A percentile compares a stretch with the other conserved stretches of the same genome.
These are phyloP conservation scores for Biscogniauxia marginata DNA, from an alignment of 2,329 filamentous ascomycete genomes.

Conservation along the genomic window DNA sequence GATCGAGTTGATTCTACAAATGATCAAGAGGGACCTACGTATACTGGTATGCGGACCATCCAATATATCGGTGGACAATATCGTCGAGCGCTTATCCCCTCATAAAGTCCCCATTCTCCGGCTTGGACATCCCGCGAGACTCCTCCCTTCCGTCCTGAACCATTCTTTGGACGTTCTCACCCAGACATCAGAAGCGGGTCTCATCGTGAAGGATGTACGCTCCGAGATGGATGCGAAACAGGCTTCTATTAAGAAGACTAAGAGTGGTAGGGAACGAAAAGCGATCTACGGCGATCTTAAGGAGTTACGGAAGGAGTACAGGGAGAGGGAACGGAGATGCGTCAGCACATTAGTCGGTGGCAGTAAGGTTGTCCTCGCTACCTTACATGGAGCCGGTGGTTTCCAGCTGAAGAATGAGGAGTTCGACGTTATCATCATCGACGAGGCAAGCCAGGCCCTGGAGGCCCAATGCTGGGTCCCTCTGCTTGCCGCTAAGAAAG, in stretches of 20 bases:
- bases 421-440: slow-evolving; percentile 94
- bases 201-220: slow-evolving; percentile 85
- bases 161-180: slow-evolving; percentile 92
- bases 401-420: slow-evolving; percentile 74
- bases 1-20: slow-evolving; percentile 91
- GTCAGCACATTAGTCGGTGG: slow-evolving; percentile 71
- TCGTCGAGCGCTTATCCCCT: slow-evolving; percentile 84
- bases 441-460: slow-evolving; percentile 92
- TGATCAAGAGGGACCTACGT: slow-evolving; percentile 70
- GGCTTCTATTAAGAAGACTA: slow-evolving; percentile 82
- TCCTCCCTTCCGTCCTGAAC: slow-evolving; percentile 82
- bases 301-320: slow-evolving; percentile 82
- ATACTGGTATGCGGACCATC: slow-evolving; percentile 94
- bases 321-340: slow-evolving; percentile 79
- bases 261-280: slow-evolving; percentile 73
- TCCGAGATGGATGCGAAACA: slow-evolving; percentile 93
- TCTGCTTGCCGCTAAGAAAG: slow-evolving; percentile 75
- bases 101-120: slow-evolving; percentile 85
- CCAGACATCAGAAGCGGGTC: slow-evolving; percentile 83
- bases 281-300: slow-evolving; percentile 84
- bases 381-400: slow-evolving; percentile 87
- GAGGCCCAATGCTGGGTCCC: slow-evolving; percentile 98
- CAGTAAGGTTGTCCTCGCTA: slow-evolving; percentile 88
- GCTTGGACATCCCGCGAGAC: slow-evolving; percentile 86
- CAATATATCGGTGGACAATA: slow-evolving; percentile 97